Conservation (phyloP, 1,139 yeast genomes). For the Zygoascus sp. region DNA sequence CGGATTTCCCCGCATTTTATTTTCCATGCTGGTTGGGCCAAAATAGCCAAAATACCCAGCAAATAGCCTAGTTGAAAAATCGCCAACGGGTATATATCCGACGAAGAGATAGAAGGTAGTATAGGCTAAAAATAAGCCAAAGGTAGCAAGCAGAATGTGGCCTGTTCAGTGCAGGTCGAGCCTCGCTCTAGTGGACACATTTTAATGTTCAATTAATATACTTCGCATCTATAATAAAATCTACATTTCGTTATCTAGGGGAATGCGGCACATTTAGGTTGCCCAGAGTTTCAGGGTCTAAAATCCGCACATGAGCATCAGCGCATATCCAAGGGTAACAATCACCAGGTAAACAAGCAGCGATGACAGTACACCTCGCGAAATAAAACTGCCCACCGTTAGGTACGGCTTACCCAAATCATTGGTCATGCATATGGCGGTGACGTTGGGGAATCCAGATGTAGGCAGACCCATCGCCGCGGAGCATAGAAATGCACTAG, state of each 20-base stretch:
- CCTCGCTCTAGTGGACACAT: no score
- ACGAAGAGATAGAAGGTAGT: no score
- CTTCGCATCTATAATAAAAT: no score
- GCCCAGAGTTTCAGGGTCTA: no score
- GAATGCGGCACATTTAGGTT: no score
- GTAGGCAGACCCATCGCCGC: slow-evolving; percentile 97
- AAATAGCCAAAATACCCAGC: not conserved
- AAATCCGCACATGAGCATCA: slow-evolving; percentile 55
- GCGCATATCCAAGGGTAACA: slow-evolving; percentile 71
- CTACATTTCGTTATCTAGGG: not conserved
- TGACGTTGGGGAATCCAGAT: slow-evolving; percentile 93
- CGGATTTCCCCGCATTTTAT: not conserved
- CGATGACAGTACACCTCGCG: slow-evolving; percentile 85
- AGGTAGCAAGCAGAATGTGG: no score
- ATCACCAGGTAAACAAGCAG: slow-evolving; percentile 63
- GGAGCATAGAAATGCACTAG: slow-evolving; percentile 78
- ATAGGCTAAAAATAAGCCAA: no score
- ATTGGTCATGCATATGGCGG: slow-evolving; percentile 89
- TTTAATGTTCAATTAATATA: no score
- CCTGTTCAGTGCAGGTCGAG: no score
- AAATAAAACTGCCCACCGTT: slow-evolving; percentile 76
- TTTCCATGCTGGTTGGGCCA: not conserved
- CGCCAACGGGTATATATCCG: no score
- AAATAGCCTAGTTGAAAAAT: no score
- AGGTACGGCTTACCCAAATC: slow-evolving; percentile 84